phyloP scores from a whole-genome alignment of 2,329 filamentous ascomycete species.

The Cercospora sojina region DNA sequence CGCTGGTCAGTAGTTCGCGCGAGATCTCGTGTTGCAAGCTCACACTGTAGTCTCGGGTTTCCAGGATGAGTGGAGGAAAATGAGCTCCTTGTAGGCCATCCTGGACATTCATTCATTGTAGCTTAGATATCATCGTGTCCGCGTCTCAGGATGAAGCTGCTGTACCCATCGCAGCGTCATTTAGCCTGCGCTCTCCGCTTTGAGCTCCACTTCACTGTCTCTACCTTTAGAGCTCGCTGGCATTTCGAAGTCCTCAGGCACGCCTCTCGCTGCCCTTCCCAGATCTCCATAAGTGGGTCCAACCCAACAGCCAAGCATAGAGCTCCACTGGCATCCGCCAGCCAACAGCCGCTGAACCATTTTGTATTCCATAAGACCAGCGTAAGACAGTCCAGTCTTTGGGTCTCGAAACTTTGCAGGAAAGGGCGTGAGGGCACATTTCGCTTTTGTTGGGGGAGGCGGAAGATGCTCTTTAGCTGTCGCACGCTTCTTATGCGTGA shows the following conservation, averaged over 20 bases:
- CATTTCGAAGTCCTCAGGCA: constrained; percentile 69
- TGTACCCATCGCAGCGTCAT: background rate
- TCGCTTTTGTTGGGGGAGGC: constrained; percentile 36
- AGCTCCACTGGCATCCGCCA: constrained; percentile 80
- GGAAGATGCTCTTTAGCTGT: constrained; percentile 41
- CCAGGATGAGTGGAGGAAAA: background rate
- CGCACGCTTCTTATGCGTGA: constrained; percentile 46
- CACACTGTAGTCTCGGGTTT: background rate
- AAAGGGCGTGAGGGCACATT: constrained; percentile 73
- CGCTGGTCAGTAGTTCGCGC: background rate
- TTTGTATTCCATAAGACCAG: constrained; percentile 74
- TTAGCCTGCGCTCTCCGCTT: background rate
- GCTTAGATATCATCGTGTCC: background rate
- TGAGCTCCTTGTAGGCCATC: background rate
- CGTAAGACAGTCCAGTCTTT: constrained; percentile 76
- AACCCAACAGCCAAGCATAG: constrained; percentile 77
- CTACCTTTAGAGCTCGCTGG: background rate
- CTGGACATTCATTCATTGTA: background rate
- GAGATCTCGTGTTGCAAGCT: background rate
- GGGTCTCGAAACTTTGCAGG: constrained; percentile 81
- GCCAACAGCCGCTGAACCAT: constrained; percentile 73
- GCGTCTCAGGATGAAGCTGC: background rate
- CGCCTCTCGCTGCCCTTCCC: constrained; percentile 66
- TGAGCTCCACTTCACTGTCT: background rate
- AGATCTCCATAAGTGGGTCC: constrained; percentile 49